Base-by-base conservation (phyloP, 768 basidiomycete species). In the Hortiboletus flavorubellus region DNA sequence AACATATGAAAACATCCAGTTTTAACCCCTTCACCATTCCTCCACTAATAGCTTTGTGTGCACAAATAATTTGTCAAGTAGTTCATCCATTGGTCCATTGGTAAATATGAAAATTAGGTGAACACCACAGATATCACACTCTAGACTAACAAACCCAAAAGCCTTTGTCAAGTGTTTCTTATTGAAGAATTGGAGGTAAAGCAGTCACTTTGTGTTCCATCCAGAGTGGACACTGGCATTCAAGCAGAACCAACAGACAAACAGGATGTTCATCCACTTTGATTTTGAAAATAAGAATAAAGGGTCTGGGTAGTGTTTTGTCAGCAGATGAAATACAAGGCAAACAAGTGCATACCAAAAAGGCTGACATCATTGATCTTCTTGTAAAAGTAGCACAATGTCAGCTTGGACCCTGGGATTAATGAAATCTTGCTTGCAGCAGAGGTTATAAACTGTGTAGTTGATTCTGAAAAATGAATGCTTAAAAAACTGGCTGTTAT, bases 131-230 rank as follows among this genome's bases (percentile, higher is more conserved):
- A 81, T 57, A 3, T 82, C 71, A 0, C 63, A 56, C 1, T 54
- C 47, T 0, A 80, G 80, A 55, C 81, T 71, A 1, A 81, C 34
- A 49, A 82, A 81, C 0, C 79, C 73, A 56, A 80, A 81, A 3
- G 74, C 68, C 3, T 58, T 61, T 0, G 48, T 43, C 0, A 49
- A 41, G n/a, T 71, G 66, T 1, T 64, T 45, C 4, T 59, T 52
- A 4, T 65, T 53, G 0, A 79, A 56, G 59, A 79, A 82, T 0
- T 70, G 70, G 9, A 83, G 33, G 3, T 66, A 64, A 11, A 71
- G 76, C 0, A 80, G 62, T 0, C 66, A 61, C 15, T 67, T 60
- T 0, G 55, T 38, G 3, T 61, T 53, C 54, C 70, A 68, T 1
- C 76, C 72, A 38, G 56, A 59, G 5, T 29, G 35, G 50, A 53